A percentile compares a stretch with the other conserved stretches of the same genome.
Evolutionary conservation across 371 early-diverging fungal species (phyloP).

Genomic region (Actinomucor elegans): DNA sequence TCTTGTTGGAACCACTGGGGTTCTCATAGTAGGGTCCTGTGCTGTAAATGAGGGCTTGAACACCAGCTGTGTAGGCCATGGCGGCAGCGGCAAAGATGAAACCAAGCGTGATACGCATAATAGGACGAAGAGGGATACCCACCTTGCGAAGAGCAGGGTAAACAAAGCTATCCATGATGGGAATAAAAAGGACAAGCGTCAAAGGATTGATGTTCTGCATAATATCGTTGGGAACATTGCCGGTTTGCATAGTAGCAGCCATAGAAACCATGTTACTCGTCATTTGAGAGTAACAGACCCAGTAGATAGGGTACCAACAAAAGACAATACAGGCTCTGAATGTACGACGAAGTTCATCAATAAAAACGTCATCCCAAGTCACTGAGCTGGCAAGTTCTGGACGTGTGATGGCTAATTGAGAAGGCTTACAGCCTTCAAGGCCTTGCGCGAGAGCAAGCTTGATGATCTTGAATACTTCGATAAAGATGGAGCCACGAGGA

Average conservation of each 20-base stretch:
- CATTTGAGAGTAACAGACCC: slow-evolving; percentile 80
- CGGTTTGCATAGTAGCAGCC: slow-evolving; percentile 70
- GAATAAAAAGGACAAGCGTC: slow-evolving; percentile 68
- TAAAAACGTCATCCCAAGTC: slow-evolving; percentile 76
- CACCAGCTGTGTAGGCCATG: slow-evolving; percentile 70
- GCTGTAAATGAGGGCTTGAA: slow-evolving; percentile 71
- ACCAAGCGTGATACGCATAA: slow-evolving; percentile 71
- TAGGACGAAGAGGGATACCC: slow-evolving; percentile 69
- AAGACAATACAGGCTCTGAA: slow-evolving; percentile 74
- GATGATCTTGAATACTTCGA: slow-evolving; percentile 43
- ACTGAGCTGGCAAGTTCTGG: slow-evolving; percentile 36
- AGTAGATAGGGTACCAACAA: slow-evolving; percentile 74
- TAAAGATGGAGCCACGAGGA: slow-evolving; percentile 61
- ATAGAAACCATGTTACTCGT: slow-evolving; percentile 73
- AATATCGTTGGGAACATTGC: slow-evolving; percentile 64
- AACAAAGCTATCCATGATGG: slow-evolving; percentile 66
- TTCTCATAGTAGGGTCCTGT: slow-evolving; percentile 23
- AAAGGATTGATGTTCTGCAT: slow-evolving; percentile 68
- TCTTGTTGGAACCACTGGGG: slow-evolving; percentile 41
- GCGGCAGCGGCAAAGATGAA: slow-evolving; percentile 64
- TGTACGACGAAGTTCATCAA: slow-evolving; percentile 66
- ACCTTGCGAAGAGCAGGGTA: slow-evolving; percentile 69
- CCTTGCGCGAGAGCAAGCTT: slow-evolving; percentile 33
- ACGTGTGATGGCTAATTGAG: slow-evolving; percentile 19
- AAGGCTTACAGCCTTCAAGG: slow-evolving; percentile 43